These are phyloP conservation scores for Talaromyces atroroseus DNA, from an alignment of 2,329 filamentous ascomycete species.

Conservation along the genomic window DNA sequence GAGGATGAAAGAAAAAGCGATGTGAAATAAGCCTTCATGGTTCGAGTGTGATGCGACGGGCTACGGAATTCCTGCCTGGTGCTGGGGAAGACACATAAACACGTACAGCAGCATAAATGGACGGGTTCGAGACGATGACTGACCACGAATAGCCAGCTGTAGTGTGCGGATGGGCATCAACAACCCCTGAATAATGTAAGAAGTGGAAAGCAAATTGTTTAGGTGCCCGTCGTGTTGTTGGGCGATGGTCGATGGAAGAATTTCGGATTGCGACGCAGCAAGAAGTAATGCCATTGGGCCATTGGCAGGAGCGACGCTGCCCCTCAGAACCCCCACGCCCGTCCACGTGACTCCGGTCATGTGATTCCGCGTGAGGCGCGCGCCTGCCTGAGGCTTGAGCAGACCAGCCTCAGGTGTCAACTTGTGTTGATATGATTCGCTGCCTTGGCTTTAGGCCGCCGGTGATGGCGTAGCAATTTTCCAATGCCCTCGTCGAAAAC, in stretches of 20 bases:
- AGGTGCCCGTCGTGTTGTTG: slow-evolving; percentile 7
- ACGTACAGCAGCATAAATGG: slow-evolving; percentile 5
- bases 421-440: background rate
- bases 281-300: no score
- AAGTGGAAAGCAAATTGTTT: background rate
- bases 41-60: slow-evolving; percentile 13
- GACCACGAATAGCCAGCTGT: background rate
- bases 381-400: background rate
- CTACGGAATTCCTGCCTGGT: slow-evolving; percentile 7
- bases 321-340: slow-evolving; percentile 6
- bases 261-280: background rate
- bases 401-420: background rate
- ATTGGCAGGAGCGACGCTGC: slow-evolving; percentile 5
- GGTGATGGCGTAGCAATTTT: background rate
- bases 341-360: background rate
- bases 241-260: background rate
- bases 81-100: slow-evolving; percentile 6
- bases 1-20: slow-evolving; percentile 2
- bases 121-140: background rate
- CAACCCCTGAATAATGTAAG: background rate
- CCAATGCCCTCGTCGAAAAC: background rate
- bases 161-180: slow-evolving; percentile 9
- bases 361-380: background rate
- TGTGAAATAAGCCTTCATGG: slow-evolving; percentile 13
- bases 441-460: background rate